These are phyloP conservation scores for Nothopassalora personata DNA, from an alignment of 2,329 filamentous ascomycete species.

Conservation along the genomic window DNA sequence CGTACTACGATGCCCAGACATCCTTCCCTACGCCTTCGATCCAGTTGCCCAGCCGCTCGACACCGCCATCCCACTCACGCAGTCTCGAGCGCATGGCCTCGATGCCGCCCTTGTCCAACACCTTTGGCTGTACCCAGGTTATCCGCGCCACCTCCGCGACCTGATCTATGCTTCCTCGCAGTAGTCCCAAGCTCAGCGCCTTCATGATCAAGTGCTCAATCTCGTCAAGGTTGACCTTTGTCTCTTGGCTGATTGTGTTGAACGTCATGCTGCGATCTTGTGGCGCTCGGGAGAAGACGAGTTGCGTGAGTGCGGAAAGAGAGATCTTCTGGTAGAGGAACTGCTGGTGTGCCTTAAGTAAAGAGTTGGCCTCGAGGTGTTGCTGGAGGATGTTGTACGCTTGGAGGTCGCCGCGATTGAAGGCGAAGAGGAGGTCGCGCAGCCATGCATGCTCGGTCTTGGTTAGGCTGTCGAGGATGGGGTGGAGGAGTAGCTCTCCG, in stretches of 20 bases:
- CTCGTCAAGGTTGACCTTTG: constrained; percentile 82
- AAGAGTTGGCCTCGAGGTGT: constrained; percentile 69
- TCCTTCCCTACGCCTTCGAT: constrained; percentile 91
- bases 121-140: constrained; percentile 98
- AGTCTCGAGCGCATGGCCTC: constrained; percentile 82
- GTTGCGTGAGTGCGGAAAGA: constrained; percentile 89
- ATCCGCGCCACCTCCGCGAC: constrained; percentile 91
- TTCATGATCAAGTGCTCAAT: constrained; percentile 99
- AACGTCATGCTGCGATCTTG: constrained; percentile 96
- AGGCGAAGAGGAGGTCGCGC: constrained; percentile 91
- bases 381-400: constrained; percentile 72
- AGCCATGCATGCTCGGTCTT: constrained; percentile 78
- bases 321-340: constrained; percentile 98
- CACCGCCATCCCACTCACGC: constrained; percentile 91
- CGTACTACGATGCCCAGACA: constrained; percentile 76
- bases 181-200: constrained; percentile 84
- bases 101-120: constrained; percentile 92
- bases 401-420: constrained; percentile 88
- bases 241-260: constrained; percentile 79
- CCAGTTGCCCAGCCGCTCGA: constrained; percentile 95
- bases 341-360: constrained; percentile 71
- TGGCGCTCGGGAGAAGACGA: constrained; percentile 90
- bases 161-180: constrained; percentile 92
- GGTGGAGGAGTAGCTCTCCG: constrained; percentile 94
- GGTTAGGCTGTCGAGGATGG: constrained; percentile 80